Base-by-base conservation (phyloP, 768 basidiomycete genomes). In the Rhodotorula paludigena region DNA sequence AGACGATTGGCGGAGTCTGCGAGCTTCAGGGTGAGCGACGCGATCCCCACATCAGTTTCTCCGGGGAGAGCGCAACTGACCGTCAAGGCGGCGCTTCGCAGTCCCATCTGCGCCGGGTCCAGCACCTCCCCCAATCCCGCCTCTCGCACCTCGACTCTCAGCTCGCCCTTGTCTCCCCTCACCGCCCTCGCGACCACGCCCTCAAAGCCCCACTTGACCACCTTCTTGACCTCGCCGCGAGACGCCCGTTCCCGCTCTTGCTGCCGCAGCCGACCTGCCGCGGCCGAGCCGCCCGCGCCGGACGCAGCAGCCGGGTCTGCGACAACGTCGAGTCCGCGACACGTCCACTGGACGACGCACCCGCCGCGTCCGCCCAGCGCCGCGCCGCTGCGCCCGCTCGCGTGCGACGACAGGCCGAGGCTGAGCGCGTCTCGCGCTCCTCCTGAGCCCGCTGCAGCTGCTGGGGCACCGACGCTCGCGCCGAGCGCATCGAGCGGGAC, bases 281-380 rank as follows among this genome's bases (percentile, higher is more conserved):
- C 28, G 42, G 3, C 3, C 16, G 44, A 39, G 35, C n/a, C 8
- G 16, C 45, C 5, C 15, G 57, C 38, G 48, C 20, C 8, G 21
- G 5, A 18, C 25, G 10, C 23, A 4, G 45, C 5, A 49, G 15
- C 32, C 20, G 21, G 30, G 16, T 10, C 5, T 5, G 73, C 77
- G 20, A 74, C 77, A 8, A 3, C 14, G 1, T 73, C 77, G 21
- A 74, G 77, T 45, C 80, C 82, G 66, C 85, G 82, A 23, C 84
- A 77, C 38, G 89, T 76, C 33, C 87, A 74, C 71, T 89, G 88
- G 28, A 88, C 81, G 10, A 87, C 83, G 35, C 42, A 38, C 21
- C n/a, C 21, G 9, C 12, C 41, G 41, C 5, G n/a, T 44, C 86
- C 79, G 72, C 88, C 87, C 0, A 73, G 72, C 52, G 71, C 70